phyloP scores from a whole-genome alignment of 345 rosid genomes.

The Cochlearia excelsa region DNA sequence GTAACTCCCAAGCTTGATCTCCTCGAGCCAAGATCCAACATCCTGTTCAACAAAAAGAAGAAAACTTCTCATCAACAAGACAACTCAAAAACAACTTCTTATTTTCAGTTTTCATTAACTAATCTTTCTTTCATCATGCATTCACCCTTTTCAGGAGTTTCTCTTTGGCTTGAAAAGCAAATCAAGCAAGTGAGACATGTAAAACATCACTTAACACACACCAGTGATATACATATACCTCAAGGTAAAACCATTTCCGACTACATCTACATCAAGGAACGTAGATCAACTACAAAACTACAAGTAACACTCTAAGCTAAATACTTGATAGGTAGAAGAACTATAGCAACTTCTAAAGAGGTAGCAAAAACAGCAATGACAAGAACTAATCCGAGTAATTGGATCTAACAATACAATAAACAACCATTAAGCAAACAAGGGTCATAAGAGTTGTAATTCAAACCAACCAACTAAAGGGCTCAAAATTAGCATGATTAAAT shows the following conservation, averaged over 20 bases:
- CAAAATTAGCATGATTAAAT: constrained; percentile 10
- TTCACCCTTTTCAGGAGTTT: background rate
- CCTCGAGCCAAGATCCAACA: constrained; percentile 96
- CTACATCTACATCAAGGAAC: background rate
- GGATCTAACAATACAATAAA: constrained; percentile 15
- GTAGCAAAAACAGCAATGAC: background rate
- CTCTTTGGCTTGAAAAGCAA: constrained; percentile 4
- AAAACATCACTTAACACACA: background rate
- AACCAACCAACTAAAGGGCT: constrained; percentile 1
- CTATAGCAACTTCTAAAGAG: background rate
- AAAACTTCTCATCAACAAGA: constrained; percentile 13
- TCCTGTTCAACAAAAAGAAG: constrained; percentile 44
- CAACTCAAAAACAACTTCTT: background rate
- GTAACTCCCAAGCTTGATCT: constrained; percentile 84
- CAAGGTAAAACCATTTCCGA: background rate
- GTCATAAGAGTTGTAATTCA: constrained; percentile 2
- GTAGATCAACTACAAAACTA: background rate
- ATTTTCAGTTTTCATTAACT: background rate
- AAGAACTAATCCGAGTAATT: background rate
- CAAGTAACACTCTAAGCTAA: constrained; percentile 3
- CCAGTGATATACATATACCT: background rate
- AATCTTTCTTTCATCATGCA: constrained; percentile 5
- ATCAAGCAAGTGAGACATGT: constrained; percentile 7
- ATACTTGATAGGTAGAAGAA: background rate
- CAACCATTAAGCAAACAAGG: constrained; percentile 1